A percentile compares a stretch with the other conserved stretches of the same genome.
These are phyloP conservation scores for Cyberlindnera americana DNA, from an alignment of 805 yeast species.

Conservation along the genomic window DNA sequence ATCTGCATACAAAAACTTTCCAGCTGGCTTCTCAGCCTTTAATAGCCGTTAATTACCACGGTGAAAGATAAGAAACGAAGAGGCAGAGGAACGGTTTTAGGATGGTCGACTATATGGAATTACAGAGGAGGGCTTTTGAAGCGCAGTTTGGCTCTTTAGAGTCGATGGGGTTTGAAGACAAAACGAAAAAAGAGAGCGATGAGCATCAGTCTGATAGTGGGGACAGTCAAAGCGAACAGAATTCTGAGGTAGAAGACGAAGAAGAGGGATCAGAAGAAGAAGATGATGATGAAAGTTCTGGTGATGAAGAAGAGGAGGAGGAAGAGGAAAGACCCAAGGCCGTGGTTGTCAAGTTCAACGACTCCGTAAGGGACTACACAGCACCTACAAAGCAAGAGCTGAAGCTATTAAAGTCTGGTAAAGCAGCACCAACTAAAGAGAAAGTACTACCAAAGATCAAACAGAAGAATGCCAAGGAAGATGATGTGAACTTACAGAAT, in stretches of 20 bases:
- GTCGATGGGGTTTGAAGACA: slow-evolving; percentile 49
- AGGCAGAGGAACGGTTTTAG: background rate
- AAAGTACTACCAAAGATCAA: slow-evolving; percentile 1
- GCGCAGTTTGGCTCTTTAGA: slow-evolving; percentile 61
- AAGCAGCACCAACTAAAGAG: slow-evolving; percentile 41
- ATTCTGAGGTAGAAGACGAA: slow-evolving; percentile 17
- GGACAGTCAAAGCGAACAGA: slow-evolving; percentile 29
- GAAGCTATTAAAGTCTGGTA: slow-evolving; percentile 55
- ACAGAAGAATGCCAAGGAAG: slow-evolving; percentile 29
- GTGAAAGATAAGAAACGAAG: background rate
- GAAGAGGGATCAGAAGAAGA: slow-evolving; percentile 14
- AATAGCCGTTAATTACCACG: too few relatives aligned
- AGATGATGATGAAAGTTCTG: slow-evolving; percentile 22
- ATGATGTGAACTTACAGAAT: slow-evolving; percentile 56
- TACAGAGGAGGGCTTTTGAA: slow-evolving; percentile 57
- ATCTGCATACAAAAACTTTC: background rate
- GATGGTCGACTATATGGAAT: slow-evolving; percentile 36
- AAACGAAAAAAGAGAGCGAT: slow-evolving; percentile 28
- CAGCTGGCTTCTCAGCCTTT: too few relatives aligned
- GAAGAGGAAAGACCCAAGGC: slow-evolving; percentile 14
- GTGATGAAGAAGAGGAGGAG: slow-evolving; percentile 15
- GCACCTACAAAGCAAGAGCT: slow-evolving; percentile 44
- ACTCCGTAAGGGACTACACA: slow-evolving; percentile 28
- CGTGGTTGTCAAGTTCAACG: slow-evolving; percentile 38
- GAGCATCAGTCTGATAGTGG: slow-evolving; percentile 4